Evolutionary conservation across 495 filamentous ascomycete genomes (phyloP), one percentile per base, ranked within the genome.

Genomic region (Penicillium arizonense): DNA sequence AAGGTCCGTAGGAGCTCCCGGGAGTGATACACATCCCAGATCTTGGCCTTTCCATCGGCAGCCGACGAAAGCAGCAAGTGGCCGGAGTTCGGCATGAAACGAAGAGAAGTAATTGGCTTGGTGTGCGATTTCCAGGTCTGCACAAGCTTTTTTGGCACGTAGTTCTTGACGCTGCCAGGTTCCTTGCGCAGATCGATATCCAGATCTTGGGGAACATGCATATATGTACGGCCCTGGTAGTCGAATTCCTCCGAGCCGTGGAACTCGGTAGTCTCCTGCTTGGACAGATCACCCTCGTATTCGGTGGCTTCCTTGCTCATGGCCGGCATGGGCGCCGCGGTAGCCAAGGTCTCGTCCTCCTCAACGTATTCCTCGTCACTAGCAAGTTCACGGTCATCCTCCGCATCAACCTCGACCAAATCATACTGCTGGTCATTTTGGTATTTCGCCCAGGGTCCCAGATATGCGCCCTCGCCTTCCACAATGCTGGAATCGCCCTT

Each of bases 391-490:
- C 78, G 86, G 55, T 71, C 84, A 38, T 63, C 75, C 5, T 42
- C 63, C 63, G 58, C 62, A 50, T 64, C 72, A 33, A 67, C 70
- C 48, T 77, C 67, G 21, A 80, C 75, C 62, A 91, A 85, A 55
- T 88, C 90, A 52, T 82, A 74, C 34, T 77, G 69, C 53, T 78
- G 75, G 34, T 84, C 76, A 53, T 82, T 77, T 52, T 87, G 82
- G 57, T 94, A 97, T 65, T 80, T 82, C 26, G 95, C 94, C 95
- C 95, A 99, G 0, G 94, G 95, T 1, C 94, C 95, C 26, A 92
- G 79, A 68, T 97, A 97, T 23, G 90, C 85, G 34, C 85, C 86
- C 5, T 89, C 86, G 0, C 94, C 94, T 56, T 96, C 89, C 0
- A 92, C 84, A 34, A 96, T 77, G 47, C 85, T 84, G 26, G 89